Evolutionary conservation across 257 asterid genomes (phyloP).

Genomic region (Plantago ovata): DNA sequence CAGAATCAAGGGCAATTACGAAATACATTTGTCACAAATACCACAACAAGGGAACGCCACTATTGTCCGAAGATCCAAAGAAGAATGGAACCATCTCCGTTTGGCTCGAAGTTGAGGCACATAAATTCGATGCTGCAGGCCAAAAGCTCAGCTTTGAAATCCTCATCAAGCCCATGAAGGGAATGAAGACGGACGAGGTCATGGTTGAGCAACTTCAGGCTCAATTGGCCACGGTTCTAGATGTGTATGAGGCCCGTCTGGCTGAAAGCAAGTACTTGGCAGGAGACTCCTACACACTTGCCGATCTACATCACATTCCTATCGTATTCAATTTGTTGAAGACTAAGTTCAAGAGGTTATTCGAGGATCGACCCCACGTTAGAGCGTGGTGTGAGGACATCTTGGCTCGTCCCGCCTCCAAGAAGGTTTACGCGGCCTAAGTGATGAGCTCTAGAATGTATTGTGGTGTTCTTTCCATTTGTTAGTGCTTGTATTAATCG

Average conservation of each 20-base stretch:
- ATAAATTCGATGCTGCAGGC: slow-evolving; percentile 28
- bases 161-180: neutral
- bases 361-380: slow-evolving; percentile 38
- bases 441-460: neutral
- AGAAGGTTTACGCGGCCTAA: slow-evolving; percentile 28
- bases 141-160: slow-evolving; percentile 23
- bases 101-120: slow-evolving; percentile 38
- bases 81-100: slow-evolving; percentile 26
- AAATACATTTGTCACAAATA: slow-evolving; percentile 33
- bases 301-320: slow-evolving; percentile 51
- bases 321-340: slow-evolving; percentile 28
- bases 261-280: slow-evolving; percentile 39
- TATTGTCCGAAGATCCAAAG: slow-evolving; percentile 24
- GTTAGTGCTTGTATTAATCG: neutral
- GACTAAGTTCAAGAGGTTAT: slow-evolving; percentile 36
- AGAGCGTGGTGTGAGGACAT: slow-evolving; percentile 38
- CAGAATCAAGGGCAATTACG: slow-evolving; percentile 47
- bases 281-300: slow-evolving; percentile 38
- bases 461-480: slow-evolving; percentile 1
- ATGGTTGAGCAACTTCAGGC: slow-evolving; percentile 17
- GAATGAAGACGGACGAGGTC: slow-evolving; percentile 21
- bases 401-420: slow-evolving; percentile 50
- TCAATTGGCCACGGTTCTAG: slow-evolving; percentile 37
- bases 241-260: slow-evolving; percentile 49
- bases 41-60: slow-evolving; percentile 34